phyloP scores from a whole-genome alignment of 75 land plant species.

The Sequoiadendron giganteum region DNA sequence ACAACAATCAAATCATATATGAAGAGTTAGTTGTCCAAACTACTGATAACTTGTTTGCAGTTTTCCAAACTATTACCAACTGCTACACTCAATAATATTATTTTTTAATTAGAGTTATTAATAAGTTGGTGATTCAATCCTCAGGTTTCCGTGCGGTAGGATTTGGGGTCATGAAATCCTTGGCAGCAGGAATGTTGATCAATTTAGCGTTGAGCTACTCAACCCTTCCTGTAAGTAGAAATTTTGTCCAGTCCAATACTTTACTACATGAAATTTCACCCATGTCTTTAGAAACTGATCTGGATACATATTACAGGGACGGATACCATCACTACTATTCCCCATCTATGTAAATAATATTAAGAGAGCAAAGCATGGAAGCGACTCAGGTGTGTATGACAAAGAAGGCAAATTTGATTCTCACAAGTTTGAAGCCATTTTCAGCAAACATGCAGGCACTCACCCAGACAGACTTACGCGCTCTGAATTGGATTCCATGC shows the following conservation, averaged over 20 bases:
- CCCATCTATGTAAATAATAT: slow-evolving; percentile 54
- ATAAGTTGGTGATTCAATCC: not conserved
- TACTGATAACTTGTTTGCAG: no score
- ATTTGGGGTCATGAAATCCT: slow-evolving; percentile 41
- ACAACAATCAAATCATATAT: no score
- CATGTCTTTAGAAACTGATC: not conserved
- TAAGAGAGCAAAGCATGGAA: slow-evolving; percentile 48
- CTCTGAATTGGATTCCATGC: slow-evolving; percentile 24
- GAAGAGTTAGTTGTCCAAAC: no score
- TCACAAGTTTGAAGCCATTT: slow-evolving; percentile 78
- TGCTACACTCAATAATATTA: not conserved
- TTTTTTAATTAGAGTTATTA: not conserved
- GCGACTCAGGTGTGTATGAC: slow-evolving; percentile 57
- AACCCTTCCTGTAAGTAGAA: slow-evolving; percentile 64
- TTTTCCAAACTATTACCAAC: no score
- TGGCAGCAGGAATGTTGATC: slow-evolving; percentile 48
- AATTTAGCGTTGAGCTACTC: slow-evolving; percentile 53
- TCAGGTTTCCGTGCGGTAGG: slow-evolving; percentile 76
- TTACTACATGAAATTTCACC: not conserved
- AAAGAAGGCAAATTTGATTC: slow-evolving; percentile 64
- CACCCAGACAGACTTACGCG: slow-evolving; percentile 23
- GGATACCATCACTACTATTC: slow-evolving; percentile 40
- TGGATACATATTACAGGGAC: slow-evolving; percentile 19
- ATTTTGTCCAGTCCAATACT: no score
- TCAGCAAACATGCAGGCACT: slow-evolving; percentile 33